Evolutionary conservation across 140 eudicot species (phyloP), one percentile per base, ranked within the genome.

Genomic region (Erigeron philadelphicus): DNA sequence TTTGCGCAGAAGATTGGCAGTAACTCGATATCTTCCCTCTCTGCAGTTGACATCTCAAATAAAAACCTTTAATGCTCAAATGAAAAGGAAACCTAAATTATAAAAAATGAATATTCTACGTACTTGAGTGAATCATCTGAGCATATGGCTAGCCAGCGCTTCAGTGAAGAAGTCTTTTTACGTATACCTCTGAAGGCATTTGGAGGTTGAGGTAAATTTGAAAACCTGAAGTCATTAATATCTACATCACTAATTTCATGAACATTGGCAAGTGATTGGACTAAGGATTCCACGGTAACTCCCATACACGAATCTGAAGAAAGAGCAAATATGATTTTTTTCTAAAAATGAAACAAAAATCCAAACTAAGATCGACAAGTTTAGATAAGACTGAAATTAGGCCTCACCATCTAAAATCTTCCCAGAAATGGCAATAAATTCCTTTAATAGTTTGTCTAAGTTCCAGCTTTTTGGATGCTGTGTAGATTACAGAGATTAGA

Each of bases 401-500:
- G 72, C n/a, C 83, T 81, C 77, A 94, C 99, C 95, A 49, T 83
- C 83, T 59, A 94, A 48, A 49, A 87, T 55, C 73, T 83, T 79
- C 53, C 80, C 85, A 11, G 88, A 85, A 80, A 94, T 67, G 25
- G 74, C 66, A n/a, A 50, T 49, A 41, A 89, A 94, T 56, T 94
- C 95, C 79, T 78, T 77, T 75, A 87, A 74, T 42, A 94, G 82
- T 79, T 87, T 83, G 49, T 73, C 59, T 81, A 85, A 78, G 72
- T 66, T 86, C 99, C 99, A 94, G 72, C 45, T 74, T 47, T 88
- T 87, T 67, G 97, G 95, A 89, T 85, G 90, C 98, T 88, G 60
- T 9, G 70, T 21, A 31, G 9, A 67, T 38, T 17, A 61, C 40
- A 9, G 58, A 52, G 9, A 56, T 63, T 13, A 71, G 74, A 64